Conservation (phyloP, 768 basidiomycete species). For the Phylloporus sp. region DNA sequence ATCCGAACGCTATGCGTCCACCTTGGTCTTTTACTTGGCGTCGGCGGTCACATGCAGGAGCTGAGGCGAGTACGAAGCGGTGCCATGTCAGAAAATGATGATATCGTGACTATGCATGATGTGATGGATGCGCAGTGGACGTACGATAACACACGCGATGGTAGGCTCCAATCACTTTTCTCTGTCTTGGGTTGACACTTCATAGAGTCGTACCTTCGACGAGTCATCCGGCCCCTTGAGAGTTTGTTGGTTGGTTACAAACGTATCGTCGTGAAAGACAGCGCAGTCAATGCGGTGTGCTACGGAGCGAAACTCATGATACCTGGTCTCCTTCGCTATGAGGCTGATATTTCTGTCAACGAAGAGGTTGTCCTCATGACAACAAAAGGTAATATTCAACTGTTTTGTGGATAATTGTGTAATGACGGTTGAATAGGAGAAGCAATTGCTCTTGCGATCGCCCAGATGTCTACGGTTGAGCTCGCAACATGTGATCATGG, state of each 20-base stretch:
- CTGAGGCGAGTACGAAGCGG: conserved; percentile 91
- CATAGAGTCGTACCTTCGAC: conserved; percentile 91
- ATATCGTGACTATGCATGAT: conserved; percentile 99
- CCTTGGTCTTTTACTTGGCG: conserved; percentile 88
- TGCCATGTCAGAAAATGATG: conserved; percentile 96
- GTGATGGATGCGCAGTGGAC: conserved; percentile 98
- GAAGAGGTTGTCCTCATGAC: conserved; percentile 99
- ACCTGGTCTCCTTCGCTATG: conserved; percentile 94
- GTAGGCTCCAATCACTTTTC: conserved; percentile 39
- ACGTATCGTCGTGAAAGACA: conserved; percentile 98
- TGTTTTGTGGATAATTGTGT: background rate
- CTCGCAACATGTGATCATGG: conserved; percentile 98
- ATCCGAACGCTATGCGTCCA: conserved; percentile 97
- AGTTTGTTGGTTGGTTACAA: conserved; percentile 94
- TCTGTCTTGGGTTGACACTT: conserved; percentile 12
- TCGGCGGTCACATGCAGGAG: conserved; percentile 99
- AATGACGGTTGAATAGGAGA: conserved; percentile 51
- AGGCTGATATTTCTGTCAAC: conserved; percentile 88
- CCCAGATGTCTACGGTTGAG: conserved; percentile 98
- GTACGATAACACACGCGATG: conserved; percentile 96
- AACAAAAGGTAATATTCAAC: conserved; percentile 69
- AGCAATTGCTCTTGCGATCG: conserved; percentile 90
- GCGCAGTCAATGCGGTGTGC: conserved; percentile 97
- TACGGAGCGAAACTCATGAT: conserved; percentile 99
- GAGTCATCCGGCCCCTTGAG: conserved; percentile 92